Evolutionary conservation across 2,329 filamentous ascomycete species (phyloP).

Genomic region (Aspergillus ochraceoroseus): DNA sequence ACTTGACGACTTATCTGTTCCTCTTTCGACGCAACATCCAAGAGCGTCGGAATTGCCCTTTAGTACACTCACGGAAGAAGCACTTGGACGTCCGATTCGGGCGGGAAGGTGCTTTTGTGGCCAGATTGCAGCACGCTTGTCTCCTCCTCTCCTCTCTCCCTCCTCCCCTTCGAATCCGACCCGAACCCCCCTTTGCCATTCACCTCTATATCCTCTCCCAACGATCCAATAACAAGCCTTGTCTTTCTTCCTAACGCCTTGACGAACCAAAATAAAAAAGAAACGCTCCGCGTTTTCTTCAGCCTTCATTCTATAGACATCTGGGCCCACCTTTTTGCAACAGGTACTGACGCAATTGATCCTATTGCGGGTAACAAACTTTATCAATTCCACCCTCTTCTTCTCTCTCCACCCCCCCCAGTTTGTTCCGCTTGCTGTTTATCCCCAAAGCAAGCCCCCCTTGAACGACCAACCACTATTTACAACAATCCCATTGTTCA

Average conservation of each 20-base stretch:
- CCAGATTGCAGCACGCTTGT: constrained; percentile 11
- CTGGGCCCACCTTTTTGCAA: constrained; percentile 1
- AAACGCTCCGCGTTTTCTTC: constrained; percentile 7
- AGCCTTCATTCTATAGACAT: constrained; percentile 5
- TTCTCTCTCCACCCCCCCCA: constrained; percentile 1
- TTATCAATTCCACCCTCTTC: constrained; percentile 13
- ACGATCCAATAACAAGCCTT: constrained; percentile 12
- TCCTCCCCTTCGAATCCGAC: constrained; percentile 16
- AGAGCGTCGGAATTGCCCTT: constrained; percentile 59
- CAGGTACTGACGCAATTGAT: constrained; percentile 24
- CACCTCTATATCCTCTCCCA: constrained; percentile 14
- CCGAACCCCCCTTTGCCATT: constrained; percentile 13
- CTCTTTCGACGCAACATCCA: constrained; percentile 46
- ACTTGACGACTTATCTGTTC: constrained; percentile 52
- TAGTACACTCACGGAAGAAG: constrained; percentile 39
- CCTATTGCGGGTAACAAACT: constrained; percentile 22
- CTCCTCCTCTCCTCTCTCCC: constrained; percentile 13
- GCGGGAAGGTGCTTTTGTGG: constrained; percentile 37
- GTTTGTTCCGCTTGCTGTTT: neutral
- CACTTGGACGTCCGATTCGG: constrained; percentile 35
- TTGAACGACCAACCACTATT: neutral
- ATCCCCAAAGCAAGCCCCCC: constrained; percentile 1
- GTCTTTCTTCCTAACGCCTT: constrained; percentile 12
- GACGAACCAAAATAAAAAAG: constrained; percentile 17
- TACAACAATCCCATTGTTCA: constrained; percentile 12